Conservation (phyloP, 2,329 filamentous ascomycete genomes). For the Madurella mycetomatis region DNA sequence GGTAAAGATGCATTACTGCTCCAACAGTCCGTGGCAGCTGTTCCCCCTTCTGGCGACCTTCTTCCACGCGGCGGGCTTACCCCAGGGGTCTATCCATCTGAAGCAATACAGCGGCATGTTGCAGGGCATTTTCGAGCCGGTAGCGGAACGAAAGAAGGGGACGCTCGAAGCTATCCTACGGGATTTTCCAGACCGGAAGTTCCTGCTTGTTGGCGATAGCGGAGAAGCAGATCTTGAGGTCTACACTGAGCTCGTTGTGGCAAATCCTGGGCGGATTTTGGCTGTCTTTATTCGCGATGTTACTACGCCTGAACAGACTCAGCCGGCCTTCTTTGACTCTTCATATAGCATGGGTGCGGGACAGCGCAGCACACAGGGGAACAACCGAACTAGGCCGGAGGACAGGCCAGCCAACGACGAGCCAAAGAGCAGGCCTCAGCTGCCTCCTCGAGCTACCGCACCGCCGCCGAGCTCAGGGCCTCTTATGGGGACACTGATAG, state of each 20-base stretch:
- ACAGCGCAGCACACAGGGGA: constrained; percentile 13
- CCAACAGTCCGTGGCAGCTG: constrained; percentile 98
- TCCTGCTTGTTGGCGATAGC: constrained; percentile 90
- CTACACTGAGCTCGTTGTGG: constrained; percentile 86
- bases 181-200: constrained; percentile 86
- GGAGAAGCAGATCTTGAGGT: constrained; percentile 96
- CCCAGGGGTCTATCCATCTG: constrained; percentile 84
- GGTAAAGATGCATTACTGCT: constrained; percentile 92
- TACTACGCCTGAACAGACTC: constrained; percentile 67
- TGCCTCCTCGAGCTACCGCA: constrained; percentile 32
- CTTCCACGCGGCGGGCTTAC: constrained; percentile 75
- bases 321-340: constrained; percentile 70
- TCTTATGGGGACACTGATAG: constrained; percentile 56
- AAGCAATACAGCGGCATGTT: constrained; percentile 97
- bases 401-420: constrained; percentile 20
- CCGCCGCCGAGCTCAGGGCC: constrained; percentile 31
- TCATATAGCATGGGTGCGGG: constrained; percentile 9
- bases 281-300: constrained; percentile 95
- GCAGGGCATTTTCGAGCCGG: constrained; percentile 96
- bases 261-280: constrained; percentile 76
- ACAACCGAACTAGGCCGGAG: constrained; percentile 16
- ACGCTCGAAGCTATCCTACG: constrained; percentile 78
- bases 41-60: constrained; percentile 85
- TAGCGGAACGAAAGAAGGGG: constrained; percentile 88
- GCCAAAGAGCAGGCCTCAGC: constrained; percentile 26